These are phyloP conservation scores for Diaporthe ilicicola DNA, from an alignment of 2,329 filamentous ascomycete species.

Conservation along the genomic window DNA sequence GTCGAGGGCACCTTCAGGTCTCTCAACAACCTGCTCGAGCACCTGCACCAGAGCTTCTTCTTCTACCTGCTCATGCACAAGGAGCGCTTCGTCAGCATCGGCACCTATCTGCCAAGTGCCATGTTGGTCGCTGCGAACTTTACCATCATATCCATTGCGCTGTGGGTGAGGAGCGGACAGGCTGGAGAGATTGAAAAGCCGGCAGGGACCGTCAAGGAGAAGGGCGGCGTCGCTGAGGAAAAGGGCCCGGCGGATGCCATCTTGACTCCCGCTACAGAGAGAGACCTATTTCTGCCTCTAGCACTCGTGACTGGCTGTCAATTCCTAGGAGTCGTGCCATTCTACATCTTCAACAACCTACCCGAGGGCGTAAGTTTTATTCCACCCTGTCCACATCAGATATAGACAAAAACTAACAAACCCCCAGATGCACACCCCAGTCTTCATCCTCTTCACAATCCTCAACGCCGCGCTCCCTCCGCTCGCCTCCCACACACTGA, in stretches of 20 bases:
- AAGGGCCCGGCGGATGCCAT: slow-evolving; percentile 39
- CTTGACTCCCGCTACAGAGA: slow-evolving; percentile 53
- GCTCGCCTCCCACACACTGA: slow-evolving; percentile 63
- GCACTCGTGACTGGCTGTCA: slow-evolving; percentile 77
- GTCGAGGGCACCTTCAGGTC: slow-evolving; percentile 92
- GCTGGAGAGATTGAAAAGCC: slow-evolving; percentile 33
- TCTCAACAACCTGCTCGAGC: slow-evolving; percentile 94
- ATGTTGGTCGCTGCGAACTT: slow-evolving; percentile 97
- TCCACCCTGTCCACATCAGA: neutral
- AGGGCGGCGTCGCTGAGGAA: slow-evolving; percentile 41
- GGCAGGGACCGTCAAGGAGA: slow-evolving; percentile 43
- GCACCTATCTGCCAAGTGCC: slow-evolving; percentile 95
- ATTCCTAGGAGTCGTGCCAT: slow-evolving; percentile 78
- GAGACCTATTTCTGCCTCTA: slow-evolving; percentile 77
- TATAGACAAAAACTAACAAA: neutral
- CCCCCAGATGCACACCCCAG: slow-evolving; percentile 63
- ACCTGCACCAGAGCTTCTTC: slow-evolving; percentile 98
- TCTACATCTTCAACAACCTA: slow-evolving; percentile 86
- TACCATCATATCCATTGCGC: slow-evolving; percentile 89
- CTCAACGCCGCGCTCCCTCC: slow-evolving; percentile 66
- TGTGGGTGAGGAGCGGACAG: slow-evolving; percentile 90
- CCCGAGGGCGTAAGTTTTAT: slow-evolving; percentile 65
- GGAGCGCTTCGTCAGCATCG: slow-evolving; percentile 95
- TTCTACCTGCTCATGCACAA: slow-evolving; percentile 95
- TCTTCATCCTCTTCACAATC: slow-evolving; percentile 66